Base-by-base conservation (phyloP, 2,329 filamentous ascomycete genomes). In the Dendryphion nanum region DNA sequence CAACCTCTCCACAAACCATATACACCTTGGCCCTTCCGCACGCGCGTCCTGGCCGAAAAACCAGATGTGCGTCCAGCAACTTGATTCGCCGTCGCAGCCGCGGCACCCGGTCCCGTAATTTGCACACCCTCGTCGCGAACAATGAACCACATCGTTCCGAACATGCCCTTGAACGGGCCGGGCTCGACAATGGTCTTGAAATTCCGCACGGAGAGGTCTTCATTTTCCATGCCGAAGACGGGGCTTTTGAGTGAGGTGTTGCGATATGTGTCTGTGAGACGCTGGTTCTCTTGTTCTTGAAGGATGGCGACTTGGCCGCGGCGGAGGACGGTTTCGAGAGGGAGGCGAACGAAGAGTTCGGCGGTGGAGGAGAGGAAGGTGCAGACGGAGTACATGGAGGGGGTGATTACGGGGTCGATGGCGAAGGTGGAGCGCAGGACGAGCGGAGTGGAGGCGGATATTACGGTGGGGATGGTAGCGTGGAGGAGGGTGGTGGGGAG, bases 101-200 rank as follows among this genome's bases (percentile, higher is more conserved):
- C 61, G 30, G 36, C 49, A 23, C 58, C 42, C 3, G 59, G 50
- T 1, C 57, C 41, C 13, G 66, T 43, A 33, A 64, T 51, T 34
- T 70, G 53, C 72, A 42, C 70, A 6, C 93, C 93, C 64, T 98
- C 93, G 54, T 94, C 86, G 23, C 83, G 77, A 1, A 86, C 77
- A 44, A 98, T 93, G 43, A 80, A 79, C 74, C 89, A 91, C 78
- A 96, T 90, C 2, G 91, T 96, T 3, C 89, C 87, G n/a, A 93
- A 64, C 1, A 95, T 76, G n/a, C 93, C 93, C 21, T 80, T 75
- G 63, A 95, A 98, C 4, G 79, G 79, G 2, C 89, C 90, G 0
- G 87, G 75, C 2, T 86, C 82, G 1, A 97, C 82, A 38, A 96
- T 83, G 0, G 88, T 89, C 38, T 88, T 82, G 67, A 72, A 52